Base-by-base conservation (phyloP, 306 rosid genomes). In the Begonia masoniana region DNA sequence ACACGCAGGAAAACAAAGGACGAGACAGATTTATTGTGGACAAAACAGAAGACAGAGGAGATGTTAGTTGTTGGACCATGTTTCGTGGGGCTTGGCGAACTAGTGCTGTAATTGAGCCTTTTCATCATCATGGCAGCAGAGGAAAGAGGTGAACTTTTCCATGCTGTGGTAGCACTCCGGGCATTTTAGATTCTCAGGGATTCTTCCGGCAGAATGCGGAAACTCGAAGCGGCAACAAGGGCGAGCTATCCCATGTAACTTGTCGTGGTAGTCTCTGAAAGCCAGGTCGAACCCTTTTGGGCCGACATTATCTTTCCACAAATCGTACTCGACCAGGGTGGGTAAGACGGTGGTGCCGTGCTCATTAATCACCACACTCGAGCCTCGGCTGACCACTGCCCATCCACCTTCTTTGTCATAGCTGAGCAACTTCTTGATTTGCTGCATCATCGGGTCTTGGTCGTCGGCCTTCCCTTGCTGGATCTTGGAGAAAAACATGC, bases 401-500 rank as follows among this genome's bases (percentile, higher is more conserved):
- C 89, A 82, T 0, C 72, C 69, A 0, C 77, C 80, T 10, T 62
- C 64, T 10, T 58, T 82, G 68, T 78, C 89, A 8, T 67, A 78
- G 74, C 84, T 75, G 0, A 75, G 74, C 6, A 82, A 66, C 58
- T 41, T 75, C 61, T 75, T 75, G 63, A 82, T 68, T 42, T 70
- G 79, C 6, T 75, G 89, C 70, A 70, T 62, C 54, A 78, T 64
- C 0, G 60, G 58, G 63, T 78, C 82, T 0, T 57, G 59, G 1
- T 70, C 76, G 4, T 74, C 74, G 2, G 55, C 66, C 43, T 70
- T 77, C 6, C 48, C 62, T 9, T 67, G 70, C 14, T 82, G 84
- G 13, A 82, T 71, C 69, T 82, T 78, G 15, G 88, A 82, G 60
- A 75, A 68, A 10, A 78, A 59, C 84, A 82, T 82, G 78, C 88